Evolutionary conservation across 2,329 filamentous ascomycete genomes (phyloP), one percentile per base, ranked within the genome.

Genomic region (Xylariaceae sp.): DNA sequence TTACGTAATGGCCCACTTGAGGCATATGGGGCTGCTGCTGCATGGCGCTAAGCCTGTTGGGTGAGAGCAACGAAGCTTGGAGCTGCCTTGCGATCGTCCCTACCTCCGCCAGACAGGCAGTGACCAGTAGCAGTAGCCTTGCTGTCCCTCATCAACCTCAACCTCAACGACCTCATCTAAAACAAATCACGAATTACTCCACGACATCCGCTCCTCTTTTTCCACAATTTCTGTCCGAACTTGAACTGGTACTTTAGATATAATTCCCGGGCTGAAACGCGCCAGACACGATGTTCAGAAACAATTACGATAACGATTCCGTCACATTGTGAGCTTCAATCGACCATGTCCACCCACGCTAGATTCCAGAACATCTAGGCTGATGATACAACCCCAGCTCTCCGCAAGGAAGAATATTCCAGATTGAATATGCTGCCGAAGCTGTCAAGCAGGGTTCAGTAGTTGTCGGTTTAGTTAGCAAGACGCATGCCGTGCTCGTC

Each of bases 301-400:
- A 99, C 84, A 97, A 97, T 80, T 99, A 99, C 84, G 94, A 99
- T 82, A 99, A 99, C 86, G 94, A 99, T 79, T 96, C 93, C 65
- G 92, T 97, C 79, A 99, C 94, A 79, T 99, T 97, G 92, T 96
- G 83, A 79, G 88, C 78, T 73, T 65, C 53, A 57, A 39, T 58
- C 23, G 23, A 30, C 23, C 23, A 30, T 30, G 23, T 5, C 54
- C 10, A 15, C 13, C 10, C 13, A 47, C 56, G 45, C 51, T 53
- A 53, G 49, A 52, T 30, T 58, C 62, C 57, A 60, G 57, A n/a
- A 60, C 60, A 59, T 63, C 61, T 60, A 61, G 60, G 56, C 63
- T 68, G 61, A 30, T 30, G 23, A 68, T 58, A 61, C 49, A 23
- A 60, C 63, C 63, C 52, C 72, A 97, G 92, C 86, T 99, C 94